Evolutionary conservation across 2,329 filamentous ascomycete genomes (phyloP).

Genomic region (Fusarium guadeloupense): DNA sequence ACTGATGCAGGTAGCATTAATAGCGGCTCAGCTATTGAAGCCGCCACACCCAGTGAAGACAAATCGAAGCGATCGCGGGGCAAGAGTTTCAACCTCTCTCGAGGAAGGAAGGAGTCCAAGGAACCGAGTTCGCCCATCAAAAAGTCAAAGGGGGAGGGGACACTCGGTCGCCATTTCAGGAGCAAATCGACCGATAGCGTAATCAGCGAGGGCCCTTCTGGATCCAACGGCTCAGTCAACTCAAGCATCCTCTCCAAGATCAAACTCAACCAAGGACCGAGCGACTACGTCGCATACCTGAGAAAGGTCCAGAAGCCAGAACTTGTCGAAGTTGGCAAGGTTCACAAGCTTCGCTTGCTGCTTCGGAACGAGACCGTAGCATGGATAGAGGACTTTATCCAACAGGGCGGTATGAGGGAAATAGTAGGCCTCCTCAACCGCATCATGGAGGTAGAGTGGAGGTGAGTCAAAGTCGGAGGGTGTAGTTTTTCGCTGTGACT

Average conservation of each 20-base stretch:
- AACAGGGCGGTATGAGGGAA: constrained; percentile 90
- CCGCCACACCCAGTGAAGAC: constrained; percentile 54
- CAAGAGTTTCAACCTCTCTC: constrained; percentile 78
- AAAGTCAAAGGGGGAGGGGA: constrained; percentile 74
- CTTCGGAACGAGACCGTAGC: constrained; percentile 93
- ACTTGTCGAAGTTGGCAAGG: constrained; percentile 88
- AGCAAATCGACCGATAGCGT: constrained; percentile 79
- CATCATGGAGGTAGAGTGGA: constrained; percentile 97
- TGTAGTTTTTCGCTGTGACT: constrained; percentile 1
- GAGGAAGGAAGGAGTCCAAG: constrained; percentile 67
- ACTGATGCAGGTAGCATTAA: constrained; percentile 53
- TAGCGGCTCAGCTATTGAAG: constrained; percentile 48
- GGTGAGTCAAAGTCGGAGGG: constrained; percentile 63
- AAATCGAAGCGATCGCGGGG: constrained; percentile 61
- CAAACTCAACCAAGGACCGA: constrained; percentile 77
- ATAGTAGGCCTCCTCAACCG: constrained; percentile 86
- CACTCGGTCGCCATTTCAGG: constrained; percentile 70
- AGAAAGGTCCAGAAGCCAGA: constrained; percentile 83
- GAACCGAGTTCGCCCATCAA: constrained; percentile 75
- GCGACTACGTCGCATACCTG: constrained; percentile 88
- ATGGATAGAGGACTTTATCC: constrained; percentile 94
- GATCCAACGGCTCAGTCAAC: constrained; percentile 61
- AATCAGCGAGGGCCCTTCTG: constrained; percentile 66
- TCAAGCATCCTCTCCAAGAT: constrained; percentile 72
- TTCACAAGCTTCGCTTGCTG: constrained; percentile 90